Conservation (phyloP, 2,329 filamentous ascomycete species). For the Botrytis elliptica region DNA sequence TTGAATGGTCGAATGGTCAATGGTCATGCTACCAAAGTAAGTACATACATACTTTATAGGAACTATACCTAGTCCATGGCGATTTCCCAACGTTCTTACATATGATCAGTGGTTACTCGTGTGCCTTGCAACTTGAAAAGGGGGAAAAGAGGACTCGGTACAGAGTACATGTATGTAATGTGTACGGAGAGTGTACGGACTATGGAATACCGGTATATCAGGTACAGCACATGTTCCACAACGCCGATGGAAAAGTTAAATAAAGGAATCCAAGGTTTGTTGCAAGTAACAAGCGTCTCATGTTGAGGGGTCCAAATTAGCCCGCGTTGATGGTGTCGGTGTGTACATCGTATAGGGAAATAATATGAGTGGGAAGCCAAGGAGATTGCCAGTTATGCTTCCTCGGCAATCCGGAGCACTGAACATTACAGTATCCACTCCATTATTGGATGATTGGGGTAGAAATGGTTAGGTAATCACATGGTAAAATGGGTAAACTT, state of each 20-base stretch:
- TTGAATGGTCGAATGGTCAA: not conserved
- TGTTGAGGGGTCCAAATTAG: not conserved
- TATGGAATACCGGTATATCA: not conserved
- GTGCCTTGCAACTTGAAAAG: not conserved
- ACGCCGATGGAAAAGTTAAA: not conserved
- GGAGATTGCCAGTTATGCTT: slow-evolving; percentile 1
- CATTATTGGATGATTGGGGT: not conserved
- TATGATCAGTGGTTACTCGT: not conserved
- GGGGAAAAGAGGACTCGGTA: not conserved
- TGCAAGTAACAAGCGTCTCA: not conserved
- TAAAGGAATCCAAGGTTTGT: not conserved
- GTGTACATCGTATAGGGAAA: not conserved
- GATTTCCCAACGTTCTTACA: not conserved
- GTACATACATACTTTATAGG: not conserved
- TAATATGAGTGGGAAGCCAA: not conserved
- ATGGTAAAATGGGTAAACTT: not conserved
- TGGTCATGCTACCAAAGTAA: not conserved
- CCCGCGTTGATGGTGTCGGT: not conserved
- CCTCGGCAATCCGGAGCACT: not conserved
- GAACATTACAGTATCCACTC: not conserved
- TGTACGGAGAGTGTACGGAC: not conserved
- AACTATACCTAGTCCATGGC: not conserved
- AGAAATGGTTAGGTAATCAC: not conserved
- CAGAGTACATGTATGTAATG: not conserved
- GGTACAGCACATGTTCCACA: not conserved